Base-by-base conservation (phyloP, 768 basidiomycete species). In the Stropharia rugosoannulata region DNA sequence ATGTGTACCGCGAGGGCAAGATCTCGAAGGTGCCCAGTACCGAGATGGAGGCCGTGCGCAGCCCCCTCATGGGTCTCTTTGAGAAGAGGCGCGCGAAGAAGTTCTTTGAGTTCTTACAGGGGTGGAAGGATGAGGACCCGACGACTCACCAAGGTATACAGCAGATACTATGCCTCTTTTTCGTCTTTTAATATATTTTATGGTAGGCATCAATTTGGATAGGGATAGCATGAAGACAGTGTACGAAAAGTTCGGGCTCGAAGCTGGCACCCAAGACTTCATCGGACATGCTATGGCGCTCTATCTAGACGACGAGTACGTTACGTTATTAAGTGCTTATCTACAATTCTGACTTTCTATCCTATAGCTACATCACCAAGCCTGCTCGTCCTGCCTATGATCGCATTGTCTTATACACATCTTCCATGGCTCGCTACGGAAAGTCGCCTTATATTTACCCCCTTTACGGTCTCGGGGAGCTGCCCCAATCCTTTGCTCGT, bases 381-480 rank as follows among this genome's bases (percentile, higher is more conserved):
- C 82, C 93, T 49, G 97, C 96, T 10, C 89, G 95, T 44, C 84
- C 86, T 39, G 78, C 96, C 5, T 95, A 96, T 69, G 87, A 97
- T 65, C 93, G 97, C 59, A 98, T 98, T 70, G 81, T 98, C 61
- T 85, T 98, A 54, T 99, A 99, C 79, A 98, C 95, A 27, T 89
- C 91, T 10, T 98, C 97, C 16, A 98, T 99, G 95, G 94, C 96
- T 15, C 90, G 96, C 49, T 99, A 96, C 73, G 97, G 96, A 64
- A 98, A 99, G 74, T 98, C 97, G 11, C 97, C 97, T 0, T 99
- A 99, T 80, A 97, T 99, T 68, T 99, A 99, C 78, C 97, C 97
- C 13, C 82, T 98, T 38, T 99, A 98, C 72, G 97, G 97, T 59
- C 90, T 99, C 56, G 97, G 97, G 62, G 97, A 99, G 70, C 90